Conservation (phyloP, 2,329 filamentous ascomycete genomes). For the Lanzia echinophila region DNA sequence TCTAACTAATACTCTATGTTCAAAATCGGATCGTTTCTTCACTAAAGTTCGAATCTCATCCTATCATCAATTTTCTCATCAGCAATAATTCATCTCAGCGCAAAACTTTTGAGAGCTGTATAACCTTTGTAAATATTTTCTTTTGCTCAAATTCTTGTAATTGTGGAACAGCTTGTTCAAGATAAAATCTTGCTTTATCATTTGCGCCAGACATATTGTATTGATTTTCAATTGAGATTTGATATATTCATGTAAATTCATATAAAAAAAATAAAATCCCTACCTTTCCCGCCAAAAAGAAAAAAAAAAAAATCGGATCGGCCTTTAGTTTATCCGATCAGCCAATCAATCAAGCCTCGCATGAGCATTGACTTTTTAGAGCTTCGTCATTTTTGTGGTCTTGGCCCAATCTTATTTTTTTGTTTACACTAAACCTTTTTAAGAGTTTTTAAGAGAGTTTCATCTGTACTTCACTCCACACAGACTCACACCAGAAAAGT, state of each 20-base stretch:
- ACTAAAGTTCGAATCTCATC: constrained; percentile 88
- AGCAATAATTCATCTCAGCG: background rate
- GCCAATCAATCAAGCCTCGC: too few relatives aligned
- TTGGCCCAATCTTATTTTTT: too few relatives aligned
- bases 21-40: constrained; percentile 84
- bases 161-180: constrained; percentile 88
- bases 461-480: too few relatives aligned
- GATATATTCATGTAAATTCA: background rate
- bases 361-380: background rate
- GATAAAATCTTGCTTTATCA: constrained; percentile 91
- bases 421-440: too few relatives aligned
- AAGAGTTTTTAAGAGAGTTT: too few relatives aligned
- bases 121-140: constrained; percentile 76
- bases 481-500: too few relatives aligned
- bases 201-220: constrained; percentile 68
- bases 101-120: constrained; percentile 10
- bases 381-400: too few relatives aligned
- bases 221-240: background rate
- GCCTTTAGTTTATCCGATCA: too few relatives aligned
- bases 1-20: constrained; percentile 81
- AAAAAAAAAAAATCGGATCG: too few relatives aligned
- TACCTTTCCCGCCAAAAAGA: too few relatives aligned
- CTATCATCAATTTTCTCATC: constrained; percentile 35
- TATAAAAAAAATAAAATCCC: background rate
- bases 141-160: constrained; percentile 89